phyloP scores from a whole-genome alignment of 2,329 filamentous ascomycete genomes.

The Geosmithia morbida region DNA sequence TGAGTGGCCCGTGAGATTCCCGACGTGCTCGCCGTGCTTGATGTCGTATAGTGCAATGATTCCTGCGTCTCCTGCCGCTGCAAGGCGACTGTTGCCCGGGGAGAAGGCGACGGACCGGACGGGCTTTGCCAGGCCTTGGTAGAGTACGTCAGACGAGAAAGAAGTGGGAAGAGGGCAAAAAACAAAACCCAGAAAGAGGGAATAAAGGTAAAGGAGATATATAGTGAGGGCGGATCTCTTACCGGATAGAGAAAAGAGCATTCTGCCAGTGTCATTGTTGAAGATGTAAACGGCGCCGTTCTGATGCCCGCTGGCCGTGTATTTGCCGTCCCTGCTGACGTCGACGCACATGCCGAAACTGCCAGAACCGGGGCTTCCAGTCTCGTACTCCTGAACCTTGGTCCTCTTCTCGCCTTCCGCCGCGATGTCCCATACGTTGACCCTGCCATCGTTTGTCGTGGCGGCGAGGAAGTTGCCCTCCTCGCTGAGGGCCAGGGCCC shows the following conservation, averaged over 20 bases:
- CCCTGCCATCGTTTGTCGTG: slow-evolving; percentile 73
- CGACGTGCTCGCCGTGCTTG: slow-evolving; percentile 80
- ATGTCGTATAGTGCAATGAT: slow-evolving; percentile 90
- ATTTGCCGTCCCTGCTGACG: slow-evolving; percentile 62
- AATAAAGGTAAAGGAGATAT: not conserved
- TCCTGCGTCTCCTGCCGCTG: slow-evolving; percentile 77
- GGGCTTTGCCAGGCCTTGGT: slow-evolving; percentile 65
- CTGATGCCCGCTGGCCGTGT: slow-evolving; percentile 85
- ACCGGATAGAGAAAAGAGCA: slow-evolving; percentile 77
- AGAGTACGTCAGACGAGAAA: slow-evolving; percentile 3
- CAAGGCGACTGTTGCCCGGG: slow-evolving; percentile 68
- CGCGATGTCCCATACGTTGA: slow-evolving; percentile 74
- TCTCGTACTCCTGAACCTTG: slow-evolving; percentile 75
- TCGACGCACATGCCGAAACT: slow-evolving; percentile 86
- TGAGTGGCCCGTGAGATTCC: slow-evolving; percentile 63
- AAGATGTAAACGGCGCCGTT: slow-evolving; percentile 90
- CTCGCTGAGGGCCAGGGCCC: slow-evolving; percentile 76
- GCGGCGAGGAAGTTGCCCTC: slow-evolving; percentile 76
- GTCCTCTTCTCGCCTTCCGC: slow-evolving; percentile 28
- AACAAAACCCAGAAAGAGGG: not conserved
- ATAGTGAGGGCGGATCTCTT: slow-evolving; percentile 10
- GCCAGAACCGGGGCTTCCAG: slow-evolving; percentile 52
- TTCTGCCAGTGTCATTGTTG: slow-evolving; percentile 75
- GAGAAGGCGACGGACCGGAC: slow-evolving; percentile 81
- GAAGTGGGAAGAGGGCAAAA: not conserved